Base-by-base conservation (phyloP, 164 flowering plant species). In the Magnolia kwangsiensis region DNA sequence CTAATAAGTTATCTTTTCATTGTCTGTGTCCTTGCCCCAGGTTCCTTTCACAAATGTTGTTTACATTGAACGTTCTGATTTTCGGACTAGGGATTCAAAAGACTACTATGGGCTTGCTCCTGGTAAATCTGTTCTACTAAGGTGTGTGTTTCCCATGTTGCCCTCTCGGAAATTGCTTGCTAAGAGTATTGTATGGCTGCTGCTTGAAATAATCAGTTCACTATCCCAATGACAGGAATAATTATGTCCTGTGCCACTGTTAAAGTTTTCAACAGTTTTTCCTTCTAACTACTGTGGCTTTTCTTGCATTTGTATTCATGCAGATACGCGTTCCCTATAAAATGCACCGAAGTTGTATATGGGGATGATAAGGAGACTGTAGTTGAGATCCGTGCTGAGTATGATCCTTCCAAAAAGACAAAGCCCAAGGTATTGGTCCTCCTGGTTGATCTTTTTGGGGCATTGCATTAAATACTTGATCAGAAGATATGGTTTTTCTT, bases 61-160 rank as follows among this genome's bases (percentile, higher is more conserved):
- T 13, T 96, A 91, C 85, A 96, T 96, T 73, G 99, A 96, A 72
- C 85, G 72, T 11, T 83, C 98, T 69, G 98, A 96, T 84, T 96
- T 96, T 74, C 89, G 98, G 77, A 66, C 86, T 81, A 89, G 89
- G 86, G 99, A 96, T 84, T 92, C 98, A 67, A 94, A 94, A 82
- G 98, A 94, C 77, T 96, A 87, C 81, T 94, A 92, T 86, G 99
- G 99, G n/a, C 94, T 94, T 81, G 99, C 99, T 73, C 99, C 98
- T 77, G 97, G 96, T 55, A 96, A 96, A 88, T 84, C 93, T 71
- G 96, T 90, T 68, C 85, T 96, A n/a, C 91, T 94, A 51, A 94
- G 97, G 98, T 92, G 78, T 63, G 74, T 65, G 18, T n/a, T 72
- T 72, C 14, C 13, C 18, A 16, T 59, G 49, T 1, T 51, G 27